phyloP scores from a whole-genome alignment of 2,329 filamentous ascomycete genomes.

The Pseudogymnoascus sp. region DNA sequence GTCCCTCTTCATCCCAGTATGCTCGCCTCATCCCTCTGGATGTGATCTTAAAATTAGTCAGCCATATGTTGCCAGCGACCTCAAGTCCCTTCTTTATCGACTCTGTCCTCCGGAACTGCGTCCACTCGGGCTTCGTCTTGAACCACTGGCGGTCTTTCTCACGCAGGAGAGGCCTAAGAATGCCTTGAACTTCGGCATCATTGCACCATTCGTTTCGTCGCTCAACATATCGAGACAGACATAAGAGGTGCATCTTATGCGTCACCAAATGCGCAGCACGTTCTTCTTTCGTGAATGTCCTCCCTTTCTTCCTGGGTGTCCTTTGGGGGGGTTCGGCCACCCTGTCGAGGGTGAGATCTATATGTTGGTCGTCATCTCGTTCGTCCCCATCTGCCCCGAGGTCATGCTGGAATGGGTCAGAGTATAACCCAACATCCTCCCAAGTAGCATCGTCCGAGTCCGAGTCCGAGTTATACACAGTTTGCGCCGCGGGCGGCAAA shows the following conservation, averaged over 20 bases:
- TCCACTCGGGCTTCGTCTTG: conserved; percentile 56
- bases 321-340: conserved; percentile 19
- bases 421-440: conserved; percentile 15
- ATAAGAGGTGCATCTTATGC: conserved; percentile 83
- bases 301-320: conserved; percentile 14
- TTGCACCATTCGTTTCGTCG: conserved; percentile 87
- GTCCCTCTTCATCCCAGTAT: conserved; percentile 62
- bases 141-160: conserved; percentile 60
- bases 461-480: conserved; percentile 25
- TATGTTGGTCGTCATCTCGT: conserved; percentile 21
- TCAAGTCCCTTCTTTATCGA: conserved; percentile 74
- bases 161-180: conserved; percentile 57
- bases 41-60: conserved; percentile 60
- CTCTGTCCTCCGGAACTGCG: conserved; percentile 69
- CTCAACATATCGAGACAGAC: conserved; percentile 69
- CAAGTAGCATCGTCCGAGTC: conserved; percentile 11
- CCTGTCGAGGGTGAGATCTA: conserved; percentile 30
- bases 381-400: conserved; percentile 23
- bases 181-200: conserved; percentile 57
- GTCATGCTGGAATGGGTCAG: conserved; percentile 18
- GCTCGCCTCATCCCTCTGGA: conserved; percentile 62
- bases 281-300: conserved; percentile 48
- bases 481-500: conserved; percentile 12
- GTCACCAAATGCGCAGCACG: conserved; percentile 56
- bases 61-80: conserved; percentile 60